Percentiles rank a stretch among this genome's conserved stretches.
phyloP scores from a whole-genome alignment of 257 asterid species.

The Solanum microdontum region DNA sequence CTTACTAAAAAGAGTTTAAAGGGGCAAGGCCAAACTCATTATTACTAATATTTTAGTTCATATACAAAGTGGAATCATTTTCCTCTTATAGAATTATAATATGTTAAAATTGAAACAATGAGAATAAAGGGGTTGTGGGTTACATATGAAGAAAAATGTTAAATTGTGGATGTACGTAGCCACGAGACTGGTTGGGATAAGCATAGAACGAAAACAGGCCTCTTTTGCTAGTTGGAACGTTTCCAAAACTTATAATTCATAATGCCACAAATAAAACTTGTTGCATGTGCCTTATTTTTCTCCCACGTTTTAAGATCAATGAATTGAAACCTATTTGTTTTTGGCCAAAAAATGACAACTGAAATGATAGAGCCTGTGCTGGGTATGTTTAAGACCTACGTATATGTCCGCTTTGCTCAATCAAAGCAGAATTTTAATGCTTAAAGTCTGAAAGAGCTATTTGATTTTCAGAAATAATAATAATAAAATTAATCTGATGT shows the following conservation, averaged over 20 bases:
- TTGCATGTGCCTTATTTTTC: not conserved
- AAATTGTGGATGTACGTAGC: not conserved
- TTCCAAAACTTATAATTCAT: not conserved
- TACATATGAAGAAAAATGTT: not conserved
- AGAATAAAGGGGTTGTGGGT: not conserved
- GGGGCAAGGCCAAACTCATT: not conserved
- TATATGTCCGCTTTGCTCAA: not conserved
- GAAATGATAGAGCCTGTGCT: not conserved
- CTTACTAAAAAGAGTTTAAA: not conserved
- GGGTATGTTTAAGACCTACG: not conserved
- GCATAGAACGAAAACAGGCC: conserved; percentile 2
- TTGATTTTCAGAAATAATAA: not conserved
- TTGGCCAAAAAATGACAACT: not conserved
- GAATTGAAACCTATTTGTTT: not conserved
- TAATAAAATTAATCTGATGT: not conserved
- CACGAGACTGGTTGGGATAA: conserved; percentile 19
- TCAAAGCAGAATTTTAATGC: not conserved
- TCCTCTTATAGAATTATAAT: not conserved
- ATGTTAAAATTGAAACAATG: not conserved
- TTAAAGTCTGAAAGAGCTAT: not conserved
- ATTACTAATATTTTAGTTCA: not conserved
- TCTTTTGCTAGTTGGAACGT: not conserved
- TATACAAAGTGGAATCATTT: not conserved
- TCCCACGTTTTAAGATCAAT: not conserved
- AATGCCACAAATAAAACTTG: not conserved